Evolutionary conservation across 78 protist genomes (phyloP).

Genomic region (Cavenderia fasciculata): DNA sequence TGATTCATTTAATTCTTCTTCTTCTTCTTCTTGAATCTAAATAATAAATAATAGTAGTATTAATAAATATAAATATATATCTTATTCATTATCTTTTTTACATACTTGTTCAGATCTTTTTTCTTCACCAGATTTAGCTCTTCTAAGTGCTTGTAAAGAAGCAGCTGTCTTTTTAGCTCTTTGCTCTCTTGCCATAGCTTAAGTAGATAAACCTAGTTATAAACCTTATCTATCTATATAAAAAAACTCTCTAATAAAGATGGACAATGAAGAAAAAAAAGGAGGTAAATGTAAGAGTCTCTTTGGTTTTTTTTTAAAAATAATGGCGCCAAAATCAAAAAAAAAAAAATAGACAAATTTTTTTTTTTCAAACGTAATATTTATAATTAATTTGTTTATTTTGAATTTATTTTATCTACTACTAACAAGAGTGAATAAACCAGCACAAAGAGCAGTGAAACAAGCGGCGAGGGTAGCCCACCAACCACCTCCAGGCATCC

Average conservation of each 20-base stretch:
- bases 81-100: neutral
- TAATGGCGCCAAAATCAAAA: too few relatives aligned
- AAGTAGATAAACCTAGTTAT: too few relatives aligned
- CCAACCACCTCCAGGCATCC: slow-evolving; percentile 41
- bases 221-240: too few relatives aligned
- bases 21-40: neutral
- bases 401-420: slow-evolving; percentile 28
- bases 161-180: too few relatives aligned
- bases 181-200: too few relatives aligned
- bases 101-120: neutral
- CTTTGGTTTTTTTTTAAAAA: too few relatives aligned
- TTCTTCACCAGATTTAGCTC: slow-evolving; percentile 38
- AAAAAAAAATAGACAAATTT: too few relatives aligned
- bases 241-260: too few relatives aligned
- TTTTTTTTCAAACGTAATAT: too few relatives aligned
- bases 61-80: neutral
- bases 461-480: slow-evolving; percentile 28
- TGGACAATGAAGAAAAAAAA: too few relatives aligned
- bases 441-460: neutral
- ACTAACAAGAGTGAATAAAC: slow-evolving; percentile 38
- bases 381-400: too few relatives aligned
- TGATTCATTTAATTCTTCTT: neutral
- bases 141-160: slow-evolving; percentile 21
- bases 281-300: too few relatives aligned
- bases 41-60: neutral